A percentile compares a stretch with the other conserved stretches of the same genome.
phyloP scores from a whole-genome alignment of 2,329 filamentous ascomycete species.

The Aspergillus clavatus region DNA sequence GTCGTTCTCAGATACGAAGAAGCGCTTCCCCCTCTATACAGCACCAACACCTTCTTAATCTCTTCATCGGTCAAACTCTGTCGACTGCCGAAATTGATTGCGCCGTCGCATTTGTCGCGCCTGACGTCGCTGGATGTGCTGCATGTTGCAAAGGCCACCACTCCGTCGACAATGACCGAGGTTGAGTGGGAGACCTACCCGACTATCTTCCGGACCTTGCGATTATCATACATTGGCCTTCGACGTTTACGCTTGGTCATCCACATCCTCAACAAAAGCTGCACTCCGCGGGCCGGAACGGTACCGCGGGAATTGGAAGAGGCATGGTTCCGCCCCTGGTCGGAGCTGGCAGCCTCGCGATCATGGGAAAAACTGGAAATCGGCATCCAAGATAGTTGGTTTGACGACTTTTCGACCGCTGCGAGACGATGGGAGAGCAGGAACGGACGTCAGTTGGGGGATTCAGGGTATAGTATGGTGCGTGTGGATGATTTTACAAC shows the following conservation, averaged over 20 bases:
- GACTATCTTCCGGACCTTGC: constrained; percentile 1
- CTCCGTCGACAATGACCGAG: constrained; percentile 3
- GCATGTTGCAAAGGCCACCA: constrained; percentile 1
- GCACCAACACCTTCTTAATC: constrained; percentile 2
- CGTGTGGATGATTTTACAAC: constrained; percentile 5
- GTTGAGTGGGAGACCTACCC: not conserved
- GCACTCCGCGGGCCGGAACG: constrained; percentile 2
- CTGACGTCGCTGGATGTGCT: constrained; percentile 1
- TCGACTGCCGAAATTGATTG: constrained; percentile 2
- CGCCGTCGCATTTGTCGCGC: constrained; percentile 1
- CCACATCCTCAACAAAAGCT: constrained; percentile 4
- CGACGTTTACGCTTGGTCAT: constrained; percentile 1
- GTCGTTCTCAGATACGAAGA: constrained; percentile 1
- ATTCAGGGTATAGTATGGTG: not conserved
- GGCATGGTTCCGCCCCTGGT: constrained; percentile 4
- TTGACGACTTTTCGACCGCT: not conserved
- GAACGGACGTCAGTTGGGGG: not conserved
- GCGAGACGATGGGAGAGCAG: not conserved
- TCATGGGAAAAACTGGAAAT: constrained; percentile 2
- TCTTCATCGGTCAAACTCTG: constrained; percentile 3
- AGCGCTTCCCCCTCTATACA: constrained; percentile 4
- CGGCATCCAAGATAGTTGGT: constrained; percentile 4
- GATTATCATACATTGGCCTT: constrained; percentile 1
- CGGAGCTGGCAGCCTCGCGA: constrained; percentile 2
- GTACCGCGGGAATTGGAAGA: constrained; percentile 2